Evolutionary conservation across 352 stramenopile species (phyloP), one percentile per base, ranked within the genome.

Genomic region (Phytophthora tubulina): DNA sequence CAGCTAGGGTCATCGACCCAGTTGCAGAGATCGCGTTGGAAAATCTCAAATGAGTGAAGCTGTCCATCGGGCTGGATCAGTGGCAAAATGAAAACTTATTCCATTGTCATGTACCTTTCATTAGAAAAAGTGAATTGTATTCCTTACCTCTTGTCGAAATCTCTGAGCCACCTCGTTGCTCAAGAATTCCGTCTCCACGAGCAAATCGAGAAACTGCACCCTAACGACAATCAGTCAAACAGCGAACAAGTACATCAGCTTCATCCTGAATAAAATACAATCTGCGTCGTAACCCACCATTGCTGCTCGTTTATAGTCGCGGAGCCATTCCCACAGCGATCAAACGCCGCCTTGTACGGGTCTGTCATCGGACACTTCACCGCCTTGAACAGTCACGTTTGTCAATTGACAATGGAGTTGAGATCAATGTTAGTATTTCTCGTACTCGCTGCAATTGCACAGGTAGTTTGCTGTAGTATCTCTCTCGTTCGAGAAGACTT

Each of bases 401-500:
- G n/a, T 8, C 45, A 33, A 52, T 36, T 52, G 45, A 17, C 36
- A 51, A 69, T 63, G 59, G 15, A 55, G 3, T 9, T 55, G 6
- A 31, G 10, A 39, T 14, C 14, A 39, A 6, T 10, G 14, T 14
- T 65, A 7, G 48, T 32, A 21, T 32, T 73, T 36, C 57, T 76
- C 32, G 8, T 51, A 30, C 31, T 73, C 27, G 63, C 49, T 32
- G 14, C 44, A 17, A 41, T 50, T 10, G 32, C 39, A 21, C 17
- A 56, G 9, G 11, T 33, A 6, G 15, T 31, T 35, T 49, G 31
- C 31, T 57, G 44, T 7, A 50, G 17, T 56, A 45, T 70, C 27
- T 45, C 51, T 56, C 48, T 76, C 11, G 63, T 70, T 49, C 63
- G 70, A 58, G 70, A 76, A 4, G 70, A 76, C 41, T 42, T 76